These are phyloP conservation scores for Gillenia trifoliata DNA, from an alignment of 306 rosid genomes.

Conservation along the genomic window DNA sequence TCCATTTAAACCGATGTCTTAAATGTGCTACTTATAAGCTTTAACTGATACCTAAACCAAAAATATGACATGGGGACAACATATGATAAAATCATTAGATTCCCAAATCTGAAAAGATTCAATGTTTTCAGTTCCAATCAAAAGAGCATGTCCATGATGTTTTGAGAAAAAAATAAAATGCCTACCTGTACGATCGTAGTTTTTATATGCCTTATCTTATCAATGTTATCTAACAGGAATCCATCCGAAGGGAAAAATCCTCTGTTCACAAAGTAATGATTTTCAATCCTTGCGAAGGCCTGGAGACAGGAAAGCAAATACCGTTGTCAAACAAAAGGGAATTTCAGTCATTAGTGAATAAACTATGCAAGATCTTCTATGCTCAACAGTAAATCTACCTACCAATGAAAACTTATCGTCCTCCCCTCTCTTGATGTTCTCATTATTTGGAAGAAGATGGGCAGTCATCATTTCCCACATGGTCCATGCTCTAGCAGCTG, in stretches of 20 bases:
- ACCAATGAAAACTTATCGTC: slow-evolving; percentile 85
- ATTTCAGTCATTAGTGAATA: background rate
- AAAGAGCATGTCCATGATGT: background rate
- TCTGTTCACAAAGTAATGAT: slow-evolving; percentile 77
- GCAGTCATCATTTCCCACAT: slow-evolving; percentile 99
- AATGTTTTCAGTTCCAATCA: background rate
- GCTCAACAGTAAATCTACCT: slow-evolving; percentile 20
- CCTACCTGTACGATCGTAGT: slow-evolving; percentile 78
- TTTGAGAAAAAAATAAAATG: background rate
- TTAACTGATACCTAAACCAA: background rate
- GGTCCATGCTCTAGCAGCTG: slow-evolving; percentile 99
- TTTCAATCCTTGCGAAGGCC: slow-evolving; percentile 99
- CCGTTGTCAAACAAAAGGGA: slow-evolving; percentile 10
- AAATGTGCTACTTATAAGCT: background rate
- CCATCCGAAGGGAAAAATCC: slow-evolving; percentile 89
- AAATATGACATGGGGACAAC: background rate
- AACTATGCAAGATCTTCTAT: background rate
- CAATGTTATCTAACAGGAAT: slow-evolving; percentile 67
- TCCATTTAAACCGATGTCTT: background rate
- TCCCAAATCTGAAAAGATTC: background rate
- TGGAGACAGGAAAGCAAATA: slow-evolving; percentile 24
- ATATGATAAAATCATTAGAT: background rate
- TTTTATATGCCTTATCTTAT: slow-evolving; percentile 78
- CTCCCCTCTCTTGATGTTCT: slow-evolving; percentile 68
- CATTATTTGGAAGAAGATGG: slow-evolving; percentile 83